Conservation (phyloP, 2,329 filamentous ascomycete genomes). For the Scolecobasidium constrictum region DNA sequence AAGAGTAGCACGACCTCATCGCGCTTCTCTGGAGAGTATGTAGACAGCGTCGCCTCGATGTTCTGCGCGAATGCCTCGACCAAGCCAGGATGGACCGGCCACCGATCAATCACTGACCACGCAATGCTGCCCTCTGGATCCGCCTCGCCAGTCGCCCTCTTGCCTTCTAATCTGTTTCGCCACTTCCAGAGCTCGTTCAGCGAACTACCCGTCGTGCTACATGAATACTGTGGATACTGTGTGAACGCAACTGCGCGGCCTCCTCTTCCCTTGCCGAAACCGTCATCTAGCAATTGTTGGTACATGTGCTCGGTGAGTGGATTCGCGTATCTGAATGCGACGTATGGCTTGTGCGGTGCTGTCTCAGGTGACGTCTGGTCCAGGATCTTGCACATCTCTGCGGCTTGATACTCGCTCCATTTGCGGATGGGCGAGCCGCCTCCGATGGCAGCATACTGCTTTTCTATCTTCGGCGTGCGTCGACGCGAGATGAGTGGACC, state of each 20-base stretch:
- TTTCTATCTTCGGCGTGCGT: slow-evolving; percentile 89
- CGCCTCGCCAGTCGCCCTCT: slow-evolving; percentile 44
- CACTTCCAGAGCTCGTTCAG: slow-evolving; percentile 98
- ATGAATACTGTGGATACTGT: slow-evolving; percentile 97
- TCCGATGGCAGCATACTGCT: slow-evolving; percentile 91
- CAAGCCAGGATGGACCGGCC: slow-evolving; percentile 84
- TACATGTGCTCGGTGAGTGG: slow-evolving; percentile 96
- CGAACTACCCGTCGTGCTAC: slow-evolving; percentile 91
- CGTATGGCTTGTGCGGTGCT: slow-evolving; percentile 93
- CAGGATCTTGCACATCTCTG: slow-evolving; percentile 94
- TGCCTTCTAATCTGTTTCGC: slow-evolving; percentile 78
- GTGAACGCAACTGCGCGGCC: slow-evolving; percentile 93
- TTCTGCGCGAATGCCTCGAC: slow-evolving; percentile 89
- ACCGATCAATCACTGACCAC: slow-evolving; percentile 97
- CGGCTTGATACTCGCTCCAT: slow-evolving; percentile 91
- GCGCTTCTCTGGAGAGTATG: slow-evolving; percentile 73
- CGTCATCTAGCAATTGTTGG: slow-evolving; percentile 67
- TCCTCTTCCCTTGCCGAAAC: slow-evolving; percentile 81
- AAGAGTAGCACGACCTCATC: slow-evolving; percentile 80
- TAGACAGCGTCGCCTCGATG: slow-evolving; percentile 72
- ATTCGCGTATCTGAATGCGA: slow-evolving; percentile 90
- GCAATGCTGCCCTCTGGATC: slow-evolving; percentile 59
- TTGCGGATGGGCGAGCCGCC: slow-evolving; percentile 96
- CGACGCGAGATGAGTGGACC: slow-evolving; percentile 77
- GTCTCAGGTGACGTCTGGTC: slow-evolving; percentile 86